Evolutionary conservation across 108 stramenopile species (phyloP).

Genomic region (Parietichytrium sp.): DNA sequence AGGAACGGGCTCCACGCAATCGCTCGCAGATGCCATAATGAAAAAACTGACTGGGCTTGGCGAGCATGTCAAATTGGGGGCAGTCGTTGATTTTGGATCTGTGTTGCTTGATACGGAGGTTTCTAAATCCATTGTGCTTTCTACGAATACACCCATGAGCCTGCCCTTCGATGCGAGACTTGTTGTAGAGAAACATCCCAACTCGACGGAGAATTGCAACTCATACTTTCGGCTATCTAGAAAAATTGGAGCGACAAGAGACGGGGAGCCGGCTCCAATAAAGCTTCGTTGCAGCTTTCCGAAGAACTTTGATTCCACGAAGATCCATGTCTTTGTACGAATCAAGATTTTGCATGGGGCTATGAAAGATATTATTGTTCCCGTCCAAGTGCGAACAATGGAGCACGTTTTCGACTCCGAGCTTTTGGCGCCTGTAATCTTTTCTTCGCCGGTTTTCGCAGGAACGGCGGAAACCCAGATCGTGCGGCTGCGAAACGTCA

Average conservation of each 20-base stretch:
- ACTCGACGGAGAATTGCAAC: constrained; percentile 17
- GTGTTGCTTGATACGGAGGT: background rate
- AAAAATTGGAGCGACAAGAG: background rate
- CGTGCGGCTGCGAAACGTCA: background rate
- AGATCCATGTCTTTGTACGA: background rate
- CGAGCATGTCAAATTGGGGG: background rate
- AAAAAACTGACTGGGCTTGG: too few relatives aligned
- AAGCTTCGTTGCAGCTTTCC: background rate
- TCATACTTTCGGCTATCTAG: background rate
- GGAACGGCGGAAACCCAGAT: background rate
- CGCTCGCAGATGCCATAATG: too few relatives aligned
- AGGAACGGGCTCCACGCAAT: too few relatives aligned
- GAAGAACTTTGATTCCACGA: background rate
- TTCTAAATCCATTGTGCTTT: background rate
- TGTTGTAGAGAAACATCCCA: background rate
- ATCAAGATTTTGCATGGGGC: background rate
- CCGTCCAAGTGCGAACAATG: constrained; percentile 1
- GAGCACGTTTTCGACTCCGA: background rate
- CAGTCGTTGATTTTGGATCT: background rate
- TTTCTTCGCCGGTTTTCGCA: background rate
- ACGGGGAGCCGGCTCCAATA: background rate
- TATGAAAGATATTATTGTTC: background rate
- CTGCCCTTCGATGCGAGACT: background rate
- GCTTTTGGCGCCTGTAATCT: background rate
- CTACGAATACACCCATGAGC: background rate